Base-by-base conservation (phyloP, 768 basidiomycete species). In the Naganishia onofrii region DNA sequence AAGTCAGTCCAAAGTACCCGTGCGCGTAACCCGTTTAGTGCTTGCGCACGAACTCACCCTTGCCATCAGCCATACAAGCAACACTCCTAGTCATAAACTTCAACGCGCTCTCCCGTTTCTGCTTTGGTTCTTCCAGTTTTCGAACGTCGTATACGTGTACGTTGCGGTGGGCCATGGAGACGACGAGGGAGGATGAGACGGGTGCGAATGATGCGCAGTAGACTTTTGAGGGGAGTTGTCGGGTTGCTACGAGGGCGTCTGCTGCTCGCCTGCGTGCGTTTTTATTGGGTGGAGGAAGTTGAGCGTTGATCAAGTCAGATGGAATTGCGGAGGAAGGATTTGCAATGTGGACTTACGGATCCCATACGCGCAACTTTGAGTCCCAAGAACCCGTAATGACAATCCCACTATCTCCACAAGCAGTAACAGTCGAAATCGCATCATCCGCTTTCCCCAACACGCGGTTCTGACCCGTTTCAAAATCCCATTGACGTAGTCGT, bases 351-450 rank as follows among this genome's bases (percentile, higher is more conserved):
- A 76, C 78, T 69, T 55, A 79, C 79, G 78, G 87, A 76, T 97
- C 93, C 89, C 92, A 96, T 76, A 93, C 86, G 13, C 89, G 89
- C 29, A 98, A 76, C 0, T 91, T 89, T 57, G 89, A 87, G 78
- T 97, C 94, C 93, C 93, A 97, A 19, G 93, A 93, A 13, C 90
- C 92, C 0, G 92, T 89, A 54, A 97, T 85, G 29, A 97, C 83
- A 0, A 82, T 34, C 91, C 92, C 88, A 70, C 85, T 82, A 67
- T 89, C 85, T 23, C 83, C 82, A 3, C 87, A 85, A 79, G 85
- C 92, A 68, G 87, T 86, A 82, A 97, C 87, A 38, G 87, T 85
- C 3, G 90, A 90, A 29, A 97, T 86, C 0, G 90, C 84, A 72
- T 91, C 90, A 21, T 86, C 85, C 52, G 51, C 54, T 70, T 88